Base-by-base conservation (phyloP, 257 asterid species). In the Solanum virginianum region DNA sequence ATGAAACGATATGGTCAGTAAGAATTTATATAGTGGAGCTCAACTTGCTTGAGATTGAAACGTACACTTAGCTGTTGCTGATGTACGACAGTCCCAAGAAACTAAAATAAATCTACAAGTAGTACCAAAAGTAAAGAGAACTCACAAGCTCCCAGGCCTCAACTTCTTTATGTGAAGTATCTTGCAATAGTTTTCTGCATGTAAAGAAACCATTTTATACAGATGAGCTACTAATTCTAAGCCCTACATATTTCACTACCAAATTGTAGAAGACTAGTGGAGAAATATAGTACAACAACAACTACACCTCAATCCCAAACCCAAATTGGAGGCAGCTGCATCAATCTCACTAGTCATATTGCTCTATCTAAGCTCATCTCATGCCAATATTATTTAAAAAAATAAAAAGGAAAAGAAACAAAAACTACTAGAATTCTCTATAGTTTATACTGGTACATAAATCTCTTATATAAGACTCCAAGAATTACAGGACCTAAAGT, bases 91-190 rank as follows among this genome's bases (percentile, higher is more conserved):
- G 22, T 70, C 77, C 82, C 66, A 41, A 80, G 82, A 63, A 57
- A 15, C 63, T 0, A 20, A 77, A 83, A 32, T 24, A 41, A 20
- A 63, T 26, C 5, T n/a, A 47, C 54, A 57, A 17, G 60, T 24
- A 65, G 83, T 20, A 49, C 39, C 39, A 24, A 15, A 49, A 26
- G 62, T 49, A 75, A 75, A 49, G 82, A 77, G 12, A 70, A 86
- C 92, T 86, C 87, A 88, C 98, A 59, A 96, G 96, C 88, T 92
- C 97, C 99, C 98, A 95, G 53, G 92, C 96, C 85, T 92, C 97
- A 71, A 95, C 68, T 85, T 86, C 88, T 81, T 85, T 86, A 45
- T 88, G 85, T 55, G 90, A 69, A 84, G 85, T 54, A 84, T 89
- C 87, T 65, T 81, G 90, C 86, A 90, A 45, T 7, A 90, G 89